Conservation (phyloP, 2,329 filamentous ascomycete genomes). For the Fusarium abutilonis region DNA sequence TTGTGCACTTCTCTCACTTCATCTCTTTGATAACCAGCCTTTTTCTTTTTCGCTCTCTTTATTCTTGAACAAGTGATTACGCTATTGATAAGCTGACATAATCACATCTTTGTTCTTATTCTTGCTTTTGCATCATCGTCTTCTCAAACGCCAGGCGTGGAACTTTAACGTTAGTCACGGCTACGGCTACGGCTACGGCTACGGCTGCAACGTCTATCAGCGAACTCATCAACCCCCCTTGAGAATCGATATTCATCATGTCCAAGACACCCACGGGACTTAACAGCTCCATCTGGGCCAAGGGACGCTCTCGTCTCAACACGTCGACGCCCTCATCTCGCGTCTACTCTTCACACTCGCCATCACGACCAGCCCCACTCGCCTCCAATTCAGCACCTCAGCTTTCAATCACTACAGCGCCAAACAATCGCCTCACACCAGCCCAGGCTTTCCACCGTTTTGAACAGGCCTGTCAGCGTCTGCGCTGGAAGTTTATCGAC, state of each 20-base stretch:
- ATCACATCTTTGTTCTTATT: neutral
- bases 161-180: too few relatives aligned
- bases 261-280: slow-evolving; percentile 34
- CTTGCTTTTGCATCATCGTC: neutral
- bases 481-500: slow-evolving; percentile 72
- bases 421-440: slow-evolving; percentile 41
- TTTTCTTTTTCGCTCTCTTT: neutral
- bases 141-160: too few relatives aligned
- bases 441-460: slow-evolving; percentile 64
- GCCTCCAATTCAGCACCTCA: neutral
- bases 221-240: neutral
- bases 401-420: slow-evolving; percentile 1
- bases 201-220: too few relatives aligned
- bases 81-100: neutral
- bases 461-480: slow-evolving; percentile 67
- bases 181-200: too few relatives aligned
- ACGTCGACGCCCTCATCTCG: slow-evolving; percentile 12
- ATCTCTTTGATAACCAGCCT: neutral
- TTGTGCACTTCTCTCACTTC: neutral
- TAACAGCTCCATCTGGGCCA: slow-evolving; percentile 43
- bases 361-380: slow-evolving; percentile 20
- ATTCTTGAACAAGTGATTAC: neutral
- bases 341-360: slow-evolving; percentile 30
- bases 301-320: slow-evolving; percentile 13
- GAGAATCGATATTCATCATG: slow-evolving; percentile 16